Conservation (phyloP, 768 basidiomycete species). For the Antrodiella citrinella region DNA sequence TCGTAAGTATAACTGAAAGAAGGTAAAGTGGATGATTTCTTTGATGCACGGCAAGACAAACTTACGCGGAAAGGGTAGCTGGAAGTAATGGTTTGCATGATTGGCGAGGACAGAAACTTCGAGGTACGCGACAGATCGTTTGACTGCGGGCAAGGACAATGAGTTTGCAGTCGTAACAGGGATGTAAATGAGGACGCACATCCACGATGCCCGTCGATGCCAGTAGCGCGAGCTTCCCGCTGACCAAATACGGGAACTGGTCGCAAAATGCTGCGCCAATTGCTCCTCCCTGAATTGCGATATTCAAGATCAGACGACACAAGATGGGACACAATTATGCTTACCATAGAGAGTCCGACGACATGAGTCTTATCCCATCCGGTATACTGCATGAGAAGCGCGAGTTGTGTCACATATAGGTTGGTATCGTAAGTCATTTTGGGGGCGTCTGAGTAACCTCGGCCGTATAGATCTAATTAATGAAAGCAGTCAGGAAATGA, state of each 20-base stretch:
- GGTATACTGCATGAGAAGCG: slow-evolving; percentile 72
- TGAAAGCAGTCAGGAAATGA: background rate
- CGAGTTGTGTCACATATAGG: slow-evolving; percentile 72
- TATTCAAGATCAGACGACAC: background rate
- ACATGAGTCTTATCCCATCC: slow-evolving; percentile 61
- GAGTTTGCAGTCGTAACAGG: background rate
- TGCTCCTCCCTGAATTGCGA: slow-evolving; percentile 50
- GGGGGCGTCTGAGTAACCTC: slow-evolving; percentile 80
- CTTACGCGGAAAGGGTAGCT: slow-evolving; percentile 54
- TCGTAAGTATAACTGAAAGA: slow-evolving; percentile 24
- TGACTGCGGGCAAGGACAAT: slow-evolving; percentile 28
- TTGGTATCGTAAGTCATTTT: slow-evolving; percentile 55
- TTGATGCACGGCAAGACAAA: slow-evolving; percentile 1
- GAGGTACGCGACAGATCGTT: slow-evolving; percentile 63
- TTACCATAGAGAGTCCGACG: slow-evolving; percentile 71
- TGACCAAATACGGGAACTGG: slow-evolving; percentile 65
- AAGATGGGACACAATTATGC: slow-evolving; percentile 7
- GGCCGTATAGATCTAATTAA: slow-evolving; percentile 62
- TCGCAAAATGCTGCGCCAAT: slow-evolving; percentile 65
- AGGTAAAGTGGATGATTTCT: background rate
- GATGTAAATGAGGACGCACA: slow-evolving; percentile 26
- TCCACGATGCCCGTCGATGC: slow-evolving; percentile 66
- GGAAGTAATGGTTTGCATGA: slow-evolving; percentile 60
- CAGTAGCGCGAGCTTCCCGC: slow-evolving; percentile 55
- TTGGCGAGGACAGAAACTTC: slow-evolving; percentile 70